Percentiles rank a stretch among this genome's conserved stretches.
phyloP scores from a whole-genome alignment of 2,329 filamentous ascomycete genomes.

The Saccharata proteae region DNA sequence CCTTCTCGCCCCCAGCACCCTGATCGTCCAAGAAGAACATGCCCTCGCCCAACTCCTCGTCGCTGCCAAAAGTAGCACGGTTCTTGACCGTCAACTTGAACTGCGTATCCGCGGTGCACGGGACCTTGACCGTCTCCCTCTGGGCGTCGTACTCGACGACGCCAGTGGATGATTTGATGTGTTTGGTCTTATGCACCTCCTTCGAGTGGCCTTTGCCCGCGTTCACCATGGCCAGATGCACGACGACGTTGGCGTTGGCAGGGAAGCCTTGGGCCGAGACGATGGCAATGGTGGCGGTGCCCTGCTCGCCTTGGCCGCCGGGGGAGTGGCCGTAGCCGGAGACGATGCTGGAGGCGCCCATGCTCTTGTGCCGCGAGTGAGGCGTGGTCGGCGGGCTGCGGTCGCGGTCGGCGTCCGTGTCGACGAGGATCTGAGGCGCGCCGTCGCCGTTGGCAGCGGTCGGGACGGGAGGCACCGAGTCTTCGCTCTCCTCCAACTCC shows the following conservation, averaged over 20 bases:
- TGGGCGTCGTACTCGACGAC: conserved; percentile 47
- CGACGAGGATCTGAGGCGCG: conserved; percentile 20
- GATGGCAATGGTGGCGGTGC: conserved; percentile 69
- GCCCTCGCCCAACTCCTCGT: conserved; percentile 72
- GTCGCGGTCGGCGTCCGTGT: conserved; percentile 13
- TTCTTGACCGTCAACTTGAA: conserved; percentile 82
- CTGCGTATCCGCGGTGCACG: conserved; percentile 67
- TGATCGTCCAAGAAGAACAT: conserved; percentile 88
- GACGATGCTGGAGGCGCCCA: conserved; percentile 29
- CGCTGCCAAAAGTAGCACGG: conserved; percentile 71
- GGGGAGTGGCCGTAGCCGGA: conserved; percentile 24
- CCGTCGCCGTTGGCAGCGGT: conserved; percentile 18
- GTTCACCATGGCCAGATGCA: conserved; percentile 38
- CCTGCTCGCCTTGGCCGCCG: conserved; percentile 46
- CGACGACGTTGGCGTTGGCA: conserved; percentile 63
- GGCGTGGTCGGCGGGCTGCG: conserved; percentile 10
- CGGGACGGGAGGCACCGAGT: conserved; percentile 28
- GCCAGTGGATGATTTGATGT: conserved; percentile 61
- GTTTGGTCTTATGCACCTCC: conserved; percentile 83
- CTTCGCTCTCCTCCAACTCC: conserved; percentile 27
- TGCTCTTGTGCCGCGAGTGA: conserved; percentile 23
- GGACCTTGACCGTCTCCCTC: conserved; percentile 62
- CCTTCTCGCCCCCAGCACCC: conserved; percentile 56
- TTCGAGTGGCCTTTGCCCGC: conserved; percentile 52
- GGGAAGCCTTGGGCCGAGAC: conserved; percentile 70